phyloP scores from a whole-genome alignment of 1,284 basidiomycete genomes.

The Schizophyllum amplum region DNA sequence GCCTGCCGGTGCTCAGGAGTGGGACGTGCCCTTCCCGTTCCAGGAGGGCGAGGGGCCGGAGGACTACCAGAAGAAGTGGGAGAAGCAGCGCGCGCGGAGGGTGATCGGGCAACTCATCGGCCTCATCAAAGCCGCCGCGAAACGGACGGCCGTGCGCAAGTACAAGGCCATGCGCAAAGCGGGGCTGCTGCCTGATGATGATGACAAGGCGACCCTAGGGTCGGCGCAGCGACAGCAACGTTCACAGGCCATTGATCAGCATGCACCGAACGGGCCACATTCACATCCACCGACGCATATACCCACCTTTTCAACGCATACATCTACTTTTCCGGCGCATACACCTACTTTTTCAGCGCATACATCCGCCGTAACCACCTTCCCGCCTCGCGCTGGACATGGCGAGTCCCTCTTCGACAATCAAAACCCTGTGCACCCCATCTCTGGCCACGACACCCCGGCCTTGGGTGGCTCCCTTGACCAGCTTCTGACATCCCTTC shows the following conservation, averaged over 20 bases:
- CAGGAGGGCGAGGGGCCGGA: slow-evolving; percentile 57
- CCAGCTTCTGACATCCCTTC: not conserved
- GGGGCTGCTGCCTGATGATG: not conserved
- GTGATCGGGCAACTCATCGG: slow-evolving; percentile 52
- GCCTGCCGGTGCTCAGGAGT: slow-evolving; percentile 68
- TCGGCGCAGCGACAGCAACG: too few relatives aligned
- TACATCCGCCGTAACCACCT: too few relatives aligned
- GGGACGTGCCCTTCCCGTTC: slow-evolving; percentile 76
- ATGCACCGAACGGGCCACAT: too few relatives aligned
- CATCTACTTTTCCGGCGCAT: too few relatives aligned
- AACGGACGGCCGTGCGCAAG: slow-evolving; percentile 42
- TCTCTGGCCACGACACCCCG: not conserved
- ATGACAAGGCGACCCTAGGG: too few relatives aligned
- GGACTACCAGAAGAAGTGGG: slow-evolving; percentile 53
- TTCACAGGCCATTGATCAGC: too few relatives aligned
- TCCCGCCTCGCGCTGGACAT: too few relatives aligned
- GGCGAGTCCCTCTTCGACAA: too few relatives aligned
- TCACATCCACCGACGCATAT: too few relatives aligned
- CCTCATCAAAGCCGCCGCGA: slow-evolving; percentile 49
- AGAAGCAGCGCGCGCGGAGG: slow-evolving; percentile 49
- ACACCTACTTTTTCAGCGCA: too few relatives aligned
- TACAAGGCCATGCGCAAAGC: slow-evolving; percentile 23
- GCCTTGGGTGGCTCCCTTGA: not conserved
- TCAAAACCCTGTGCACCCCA: too few relatives aligned
- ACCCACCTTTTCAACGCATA: too few relatives aligned